Evolutionary conservation across 345 rosid species (phyloP).

Genomic region (Hirschfeldia incana): DNA sequence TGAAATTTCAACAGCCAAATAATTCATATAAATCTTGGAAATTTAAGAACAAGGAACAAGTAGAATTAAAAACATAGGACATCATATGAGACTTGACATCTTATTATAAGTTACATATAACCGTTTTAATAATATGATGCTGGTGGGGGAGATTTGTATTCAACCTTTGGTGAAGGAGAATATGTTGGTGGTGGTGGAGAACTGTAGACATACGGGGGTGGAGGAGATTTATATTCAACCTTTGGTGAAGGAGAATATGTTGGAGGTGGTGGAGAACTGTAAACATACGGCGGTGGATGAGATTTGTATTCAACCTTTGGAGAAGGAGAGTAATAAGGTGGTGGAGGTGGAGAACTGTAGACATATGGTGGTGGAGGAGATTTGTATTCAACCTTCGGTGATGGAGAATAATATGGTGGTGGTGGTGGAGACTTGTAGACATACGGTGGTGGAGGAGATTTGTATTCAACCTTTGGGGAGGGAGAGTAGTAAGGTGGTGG

Average conservation of each 20-base stretch:
- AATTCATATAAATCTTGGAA: not conserved
- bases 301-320: conserved; percentile 11
- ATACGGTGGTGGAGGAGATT: not conserved
- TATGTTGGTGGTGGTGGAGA: not conserved
- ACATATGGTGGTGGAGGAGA: conserved; percentile 7
- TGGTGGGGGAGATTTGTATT: conserved; percentile 20
- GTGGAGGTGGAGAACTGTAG: not conserved
- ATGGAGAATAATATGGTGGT: not conserved
- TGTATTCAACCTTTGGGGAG: not conserved
- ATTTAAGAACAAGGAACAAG: not conserved
- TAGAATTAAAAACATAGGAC: not conserved
- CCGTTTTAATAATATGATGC: not conserved
- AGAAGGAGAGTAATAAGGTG: not conserved
- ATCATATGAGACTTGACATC: not conserved
- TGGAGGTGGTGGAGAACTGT: not conserved
- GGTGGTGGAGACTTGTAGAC: not conserved
- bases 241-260: conserved; percentile 1
- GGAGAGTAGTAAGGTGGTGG: not conserved
- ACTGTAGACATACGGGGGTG: not conserved
- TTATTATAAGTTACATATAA: not conserved
- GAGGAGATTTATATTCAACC: not conserved
- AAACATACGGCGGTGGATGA: not conserved
- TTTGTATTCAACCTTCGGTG: not conserved
- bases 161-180: not conserved
- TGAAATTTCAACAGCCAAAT: conserved; percentile 7